These are phyloP conservation scores for Geotrichum histeridarum DNA, from an alignment of 1,139 yeast species.

Conservation along the genomic window DNA sequence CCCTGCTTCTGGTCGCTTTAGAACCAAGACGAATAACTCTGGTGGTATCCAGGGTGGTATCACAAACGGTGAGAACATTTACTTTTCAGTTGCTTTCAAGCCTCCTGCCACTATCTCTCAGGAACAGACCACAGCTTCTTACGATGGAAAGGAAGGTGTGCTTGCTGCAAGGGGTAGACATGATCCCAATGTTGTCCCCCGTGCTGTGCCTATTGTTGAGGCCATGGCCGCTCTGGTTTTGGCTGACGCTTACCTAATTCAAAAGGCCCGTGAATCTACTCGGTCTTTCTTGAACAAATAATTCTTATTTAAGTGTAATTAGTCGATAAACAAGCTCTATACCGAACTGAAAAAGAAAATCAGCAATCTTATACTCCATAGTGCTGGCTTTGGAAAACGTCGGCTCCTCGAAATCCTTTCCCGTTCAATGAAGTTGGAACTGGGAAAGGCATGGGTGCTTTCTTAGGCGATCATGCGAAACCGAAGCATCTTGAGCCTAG, in stretches of 20 bases:
- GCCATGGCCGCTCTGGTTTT: conserved; percentile 94
- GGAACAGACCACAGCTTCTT: conserved; percentile 81
- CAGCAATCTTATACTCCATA: too few species aligned
- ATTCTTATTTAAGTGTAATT: too few species aligned
- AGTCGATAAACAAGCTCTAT: too few species aligned
- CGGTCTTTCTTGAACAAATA: conserved; percentile 22
- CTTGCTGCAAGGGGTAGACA: conserved; percentile 97
- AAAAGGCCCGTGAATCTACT: conserved; percentile 71
- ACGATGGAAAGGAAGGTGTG: conserved; percentile 80
- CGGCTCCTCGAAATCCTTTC: too few species aligned
- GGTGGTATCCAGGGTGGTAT: conserved; percentile 99
- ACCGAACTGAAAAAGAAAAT: too few species aligned
- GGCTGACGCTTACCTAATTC: conserved; percentile 79
- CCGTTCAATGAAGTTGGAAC: too few species aligned
- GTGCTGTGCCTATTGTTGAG: conserved; percentile 97
- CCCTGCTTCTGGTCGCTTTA: conserved; percentile 46
- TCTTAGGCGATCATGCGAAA: too few species aligned
- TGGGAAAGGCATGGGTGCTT: too few species aligned
- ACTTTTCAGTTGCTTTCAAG: conserved; percentile 92
- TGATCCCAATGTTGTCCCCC: conserved; percentile 96
- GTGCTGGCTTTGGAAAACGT: too few species aligned
- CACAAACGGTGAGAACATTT: conserved; percentile 90
- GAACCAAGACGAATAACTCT: conserved; percentile 84
- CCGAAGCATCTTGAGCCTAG: too few species aligned
- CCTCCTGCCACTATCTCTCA: conserved; percentile 96